Evolutionary conservation across 106 monocot species (phyloP), one percentile per base, ranked within the genome.

Genomic region (Narthecium ossifragum): DNA sequence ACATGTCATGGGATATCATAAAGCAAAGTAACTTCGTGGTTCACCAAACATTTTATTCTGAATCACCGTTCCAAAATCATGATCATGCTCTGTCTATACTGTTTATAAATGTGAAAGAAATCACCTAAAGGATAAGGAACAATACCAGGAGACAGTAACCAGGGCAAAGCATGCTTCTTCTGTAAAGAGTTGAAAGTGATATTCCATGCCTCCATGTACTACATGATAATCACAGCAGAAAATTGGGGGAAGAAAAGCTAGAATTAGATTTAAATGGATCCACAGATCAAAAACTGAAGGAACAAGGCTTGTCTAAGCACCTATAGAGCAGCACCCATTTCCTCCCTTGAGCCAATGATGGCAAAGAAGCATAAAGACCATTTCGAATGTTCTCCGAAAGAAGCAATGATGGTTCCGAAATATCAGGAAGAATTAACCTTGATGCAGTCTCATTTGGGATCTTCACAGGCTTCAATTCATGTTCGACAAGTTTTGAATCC

Each of bases 191-290:
- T 54, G 87, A 88, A 46, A 99, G 72, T 58, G 91, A 99, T 55
- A 99, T 99, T 17, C 98, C 98, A 73, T 99, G 91, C 67, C 84
- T 81, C 98, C 88, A 82, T 37, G 98, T 99, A 58, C 98, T 99
- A 76, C 70, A 85, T 30, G 43, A 60, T 8, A 15, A 47, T n/a
- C 22, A 28, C 14, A 51, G 11, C 24, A 2, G 40, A 30, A 30
- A 54, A 37, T 9, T n/a, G n/a, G n/a, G n/a, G 18, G 10, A 41
- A 41, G 43, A 18, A 43, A 17, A 17, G 18, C 11, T 13, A 13
- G 18, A 17, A 7, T 17, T 17, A 43, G 43, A 17, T 13, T 43
- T 43, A 18, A 43, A 13, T 43, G 2, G 9, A 6, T 43, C 17
- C 43, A 17, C 6, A 50, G 30, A 73, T 14, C 8, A 26, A 25